Evolutionary conservation across 2,329 filamentous ascomycete species (phyloP).

Genomic region (Fusarium sp.): DNA sequence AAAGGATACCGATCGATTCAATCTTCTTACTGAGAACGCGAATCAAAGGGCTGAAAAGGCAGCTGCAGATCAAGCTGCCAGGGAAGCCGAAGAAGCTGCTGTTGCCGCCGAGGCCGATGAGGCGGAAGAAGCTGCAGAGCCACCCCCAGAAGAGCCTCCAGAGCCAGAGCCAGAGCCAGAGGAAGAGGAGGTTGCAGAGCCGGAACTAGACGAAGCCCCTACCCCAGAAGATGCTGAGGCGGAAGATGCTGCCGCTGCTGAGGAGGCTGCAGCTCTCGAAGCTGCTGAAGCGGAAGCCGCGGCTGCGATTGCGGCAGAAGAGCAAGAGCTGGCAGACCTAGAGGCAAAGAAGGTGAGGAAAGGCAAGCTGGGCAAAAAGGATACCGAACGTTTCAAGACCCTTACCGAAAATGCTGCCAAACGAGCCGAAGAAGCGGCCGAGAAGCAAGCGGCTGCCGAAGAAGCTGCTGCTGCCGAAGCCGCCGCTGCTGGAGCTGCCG

Average conservation of each 20-base stretch:
- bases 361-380: conserved; percentile 58
- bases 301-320: conserved; percentile 43
- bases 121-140: conserved; percentile 46
- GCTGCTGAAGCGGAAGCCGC: conserved; percentile 24
- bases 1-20: conserved; percentile 38
- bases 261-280: conserved; percentile 28
- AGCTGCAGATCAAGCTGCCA: conserved; percentile 24
- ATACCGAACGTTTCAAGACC: conserved; percentile 57
- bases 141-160: neutral
- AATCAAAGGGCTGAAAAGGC: conserved; percentile 34
- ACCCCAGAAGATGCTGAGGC: neutral
- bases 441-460: conserved; percentile 40
- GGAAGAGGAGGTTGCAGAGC: conserved; percentile 14
- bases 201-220: conserved; percentile 7
- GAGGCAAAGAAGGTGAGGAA: conserved; percentile 64
- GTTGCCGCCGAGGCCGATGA: conserved; percentile 31
- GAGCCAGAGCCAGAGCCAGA: conserved; percentile 22
- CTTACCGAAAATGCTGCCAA: conserved; percentile 50
- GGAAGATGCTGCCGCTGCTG: conserved; percentile 42
- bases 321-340: conserved; percentile 55
- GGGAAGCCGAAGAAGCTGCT: conserved; percentile 21
- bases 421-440: conserved; percentile 56
- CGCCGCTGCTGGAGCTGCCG: conserved; percentile 3
- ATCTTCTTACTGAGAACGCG: conserved; percentile 36
- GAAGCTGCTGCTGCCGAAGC: conserved; percentile 25